These are phyloP conservation scores for Polytrichum commune DNA, from an alignment of 225 moss, liverwort and hornwort genomes.

Conservation along the genomic window DNA sequence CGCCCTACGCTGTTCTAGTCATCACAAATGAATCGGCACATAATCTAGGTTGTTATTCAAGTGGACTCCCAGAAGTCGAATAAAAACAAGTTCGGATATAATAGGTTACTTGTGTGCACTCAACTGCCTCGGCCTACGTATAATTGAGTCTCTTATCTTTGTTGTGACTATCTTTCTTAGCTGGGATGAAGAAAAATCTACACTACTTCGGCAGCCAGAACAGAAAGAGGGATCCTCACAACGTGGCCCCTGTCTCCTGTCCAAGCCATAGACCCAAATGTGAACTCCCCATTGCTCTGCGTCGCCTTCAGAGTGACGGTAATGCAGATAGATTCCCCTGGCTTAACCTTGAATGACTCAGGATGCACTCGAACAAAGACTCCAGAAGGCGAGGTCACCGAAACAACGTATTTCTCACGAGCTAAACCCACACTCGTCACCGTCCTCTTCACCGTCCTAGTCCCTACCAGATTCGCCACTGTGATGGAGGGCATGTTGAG, in stretches of 20 bases:
- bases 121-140: too few relatives aligned
- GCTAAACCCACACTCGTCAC: constrained; percentile 45
- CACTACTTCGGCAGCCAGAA: constrained; percentile 55
- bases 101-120: too few relatives aligned
- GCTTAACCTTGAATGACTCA: constrained; percentile 34
- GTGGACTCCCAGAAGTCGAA: too few relatives aligned
- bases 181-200: background rate
- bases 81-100: too few relatives aligned
- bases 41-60: too few relatives aligned
- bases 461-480: constrained; percentile 73
- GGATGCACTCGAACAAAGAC: constrained; percentile 60
- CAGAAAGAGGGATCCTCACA: constrained; percentile 65
- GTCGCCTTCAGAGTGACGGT: constrained; percentile 49
- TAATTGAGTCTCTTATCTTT: too few relatives aligned
- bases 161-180: too few relatives aligned
- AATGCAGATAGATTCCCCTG: constrained; percentile 38
- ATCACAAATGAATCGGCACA: too few relatives aligned
- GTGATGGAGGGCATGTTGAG: constrained; percentile 85
- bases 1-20: too few relatives aligned
- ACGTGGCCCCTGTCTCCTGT: constrained; percentile 57
- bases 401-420: constrained; percentile 47
- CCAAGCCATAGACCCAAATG: constrained; percentile 74
- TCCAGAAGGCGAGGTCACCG: constrained; percentile 45
- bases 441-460: constrained; percentile 51
- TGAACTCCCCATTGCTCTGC: constrained; percentile 53